Percentiles rank a stretch among this genome's conserved stretches.
Conservation (phyloP, 495 filamentous ascomycete species). For the Penicillium chermesinum region DNA sequence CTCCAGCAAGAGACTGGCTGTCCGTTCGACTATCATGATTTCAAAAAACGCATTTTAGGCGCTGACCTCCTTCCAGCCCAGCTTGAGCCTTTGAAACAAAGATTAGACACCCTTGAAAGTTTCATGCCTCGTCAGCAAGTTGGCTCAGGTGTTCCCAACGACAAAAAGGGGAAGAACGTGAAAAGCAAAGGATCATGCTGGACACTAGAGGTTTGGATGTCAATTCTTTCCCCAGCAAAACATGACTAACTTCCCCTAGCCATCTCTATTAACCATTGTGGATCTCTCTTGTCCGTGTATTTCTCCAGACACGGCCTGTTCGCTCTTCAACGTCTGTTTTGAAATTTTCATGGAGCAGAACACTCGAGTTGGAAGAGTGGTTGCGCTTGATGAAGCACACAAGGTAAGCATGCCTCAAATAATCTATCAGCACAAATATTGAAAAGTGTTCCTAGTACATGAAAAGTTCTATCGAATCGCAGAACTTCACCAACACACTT, state of each 20-base stretch:
- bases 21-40: slow-evolving; percentile 51
- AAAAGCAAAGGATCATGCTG: slow-evolving; percentile 4
- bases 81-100: slow-evolving; percentile 47
- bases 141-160: background rate
- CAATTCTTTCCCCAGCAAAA: background rate
- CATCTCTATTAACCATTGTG: slow-evolving; percentile 62
- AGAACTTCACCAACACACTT: slow-evolving; percentile 55
- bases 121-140: slow-evolving; percentile 44
- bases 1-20: slow-evolving; percentile 30
- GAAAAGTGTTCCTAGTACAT: slow-evolving; percentile 39
- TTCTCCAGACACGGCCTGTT: slow-evolving; percentile 58
- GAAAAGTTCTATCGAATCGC: slow-evolving; percentile 32
- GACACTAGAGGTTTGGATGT: slow-evolving; percentile 7
- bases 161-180: background rate
- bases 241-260: slow-evolving; percentile 19
- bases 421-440: background rate
- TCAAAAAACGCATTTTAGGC: slow-evolving; percentile 34
- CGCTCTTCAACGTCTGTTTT: slow-evolving; percentile 63
- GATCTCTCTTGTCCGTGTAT: slow-evolving; percentile 72
- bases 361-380: slow-evolving; percentile 38
- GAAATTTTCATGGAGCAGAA: slow-evolving; percentile 52
- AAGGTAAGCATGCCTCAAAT: slow-evolving; percentile 34
- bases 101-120: slow-evolving; percentile 53
- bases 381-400: slow-evolving; percentile 59
- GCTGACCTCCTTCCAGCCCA: slow-evolving; percentile 41